Evolutionary conservation across 176 grass and related monocot genomes (phyloP).

Genomic region (Bothriochloa decipiens): DNA sequence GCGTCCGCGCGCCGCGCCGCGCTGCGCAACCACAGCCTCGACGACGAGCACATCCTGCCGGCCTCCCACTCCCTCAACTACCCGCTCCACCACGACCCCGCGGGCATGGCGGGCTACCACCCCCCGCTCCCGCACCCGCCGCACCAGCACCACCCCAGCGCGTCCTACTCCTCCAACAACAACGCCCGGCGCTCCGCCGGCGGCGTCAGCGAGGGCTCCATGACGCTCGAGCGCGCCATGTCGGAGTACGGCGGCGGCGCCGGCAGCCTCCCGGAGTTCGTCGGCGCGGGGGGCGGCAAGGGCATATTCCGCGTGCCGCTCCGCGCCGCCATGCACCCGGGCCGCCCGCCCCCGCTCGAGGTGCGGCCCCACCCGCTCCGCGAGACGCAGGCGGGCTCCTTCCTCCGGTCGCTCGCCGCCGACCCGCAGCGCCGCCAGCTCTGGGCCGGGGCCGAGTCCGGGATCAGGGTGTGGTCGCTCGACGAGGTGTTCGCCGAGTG

Average conservation of each 20-base stretch:
- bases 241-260: conserved; percentile 72
- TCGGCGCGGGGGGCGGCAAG: conserved; percentile 57
- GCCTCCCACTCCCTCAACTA: conserved; percentile 49
- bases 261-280: conserved; percentile 78
- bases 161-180: conserved; percentile 39
- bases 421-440: conserved; percentile 58
- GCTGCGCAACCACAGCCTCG: conserved; percentile 77
- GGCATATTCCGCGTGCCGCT: conserved; percentile 82
- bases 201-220: conserved; percentile 53
- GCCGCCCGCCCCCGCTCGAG: conserved; percentile 73
- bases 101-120: conserved; percentile 29
- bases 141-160: conserved; percentile 39
- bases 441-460: conserved; percentile 59
- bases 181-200: conserved; percentile 18
- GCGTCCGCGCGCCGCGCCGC: conserved; percentile 56
- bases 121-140: conserved; percentile 49
- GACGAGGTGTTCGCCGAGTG: conserved; percentile 59
- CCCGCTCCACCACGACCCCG: conserved; percentile 41
- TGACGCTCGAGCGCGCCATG: conserved; percentile 84
- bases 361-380: conserved; percentile 78
- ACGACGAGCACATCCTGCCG: conserved; percentile 53
- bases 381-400: conserved; percentile 85
- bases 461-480: conserved; percentile 59
- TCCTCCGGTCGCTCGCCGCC: conserved; percentile 68
- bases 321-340: conserved; percentile 81